Conservation (phyloP, 805 yeast genomes). For the Metschnikowia lochheadii region DNA sequence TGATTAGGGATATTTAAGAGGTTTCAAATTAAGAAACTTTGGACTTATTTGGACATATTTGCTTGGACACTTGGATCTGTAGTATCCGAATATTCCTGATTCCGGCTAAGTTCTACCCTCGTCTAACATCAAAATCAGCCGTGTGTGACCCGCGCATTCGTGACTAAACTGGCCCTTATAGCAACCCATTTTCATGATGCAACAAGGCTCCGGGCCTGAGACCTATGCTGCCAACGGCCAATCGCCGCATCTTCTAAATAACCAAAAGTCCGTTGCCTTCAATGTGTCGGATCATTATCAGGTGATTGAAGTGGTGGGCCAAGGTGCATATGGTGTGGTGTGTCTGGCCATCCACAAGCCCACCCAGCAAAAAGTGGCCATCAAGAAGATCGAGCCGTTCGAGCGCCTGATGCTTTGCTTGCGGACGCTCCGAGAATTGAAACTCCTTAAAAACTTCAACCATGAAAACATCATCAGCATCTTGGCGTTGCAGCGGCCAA, state of each 20-base stretch:
- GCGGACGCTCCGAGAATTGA: constrained; percentile 84
- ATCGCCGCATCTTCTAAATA: constrained; percentile 3
- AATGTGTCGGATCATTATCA: constrained; percentile 86
- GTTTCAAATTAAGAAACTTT: too few relatives aligned
- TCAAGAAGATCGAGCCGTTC: constrained; percentile 90
- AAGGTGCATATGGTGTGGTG: constrained; percentile 95
- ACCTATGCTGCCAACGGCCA: not conserved
- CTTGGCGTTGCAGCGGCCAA: constrained; percentile 84
- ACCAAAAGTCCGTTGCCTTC: constrained; percentile 47
- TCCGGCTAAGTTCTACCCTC: too few relatives aligned
- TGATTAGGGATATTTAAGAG: too few relatives aligned
- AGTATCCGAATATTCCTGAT: too few relatives aligned
- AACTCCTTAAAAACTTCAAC: constrained; percentile 81
- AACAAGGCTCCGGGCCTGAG: constrained; percentile 1
- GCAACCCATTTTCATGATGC: not conserved
- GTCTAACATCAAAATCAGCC: not conserved
- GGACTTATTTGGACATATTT: not conserved
- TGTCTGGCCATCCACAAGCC: constrained; percentile 87
- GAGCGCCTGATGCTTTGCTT: constrained; percentile 85
- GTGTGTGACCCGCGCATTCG: not conserved
- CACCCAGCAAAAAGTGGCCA: constrained; percentile 85
- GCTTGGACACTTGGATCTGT: not conserved
- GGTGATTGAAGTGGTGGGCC: constrained; percentile 81
- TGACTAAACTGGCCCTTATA: not conserved
- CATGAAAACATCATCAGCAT: constrained; percentile 92